Evolutionary conservation across 352 stramenopile genomes (phyloP).

Genomic region (Phytophthora pseudosyringae): DNA sequence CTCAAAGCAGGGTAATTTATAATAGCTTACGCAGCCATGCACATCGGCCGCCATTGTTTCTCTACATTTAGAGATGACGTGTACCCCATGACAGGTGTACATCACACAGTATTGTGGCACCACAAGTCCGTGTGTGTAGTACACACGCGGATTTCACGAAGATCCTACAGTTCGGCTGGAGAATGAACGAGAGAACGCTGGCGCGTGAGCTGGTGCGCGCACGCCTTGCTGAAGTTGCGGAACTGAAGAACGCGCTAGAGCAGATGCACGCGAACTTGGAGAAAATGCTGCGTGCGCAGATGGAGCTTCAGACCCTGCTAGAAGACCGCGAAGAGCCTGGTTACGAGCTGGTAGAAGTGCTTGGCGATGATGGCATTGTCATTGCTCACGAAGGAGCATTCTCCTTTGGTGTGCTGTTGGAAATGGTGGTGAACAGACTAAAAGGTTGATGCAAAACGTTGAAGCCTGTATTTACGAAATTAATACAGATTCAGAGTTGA

Average conservation of each 20-base stretch:
- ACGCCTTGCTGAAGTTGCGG: not conserved
- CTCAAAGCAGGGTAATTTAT: not conserved
- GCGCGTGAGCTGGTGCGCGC: slow-evolving; percentile 1
- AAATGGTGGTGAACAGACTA: slow-evolving; percentile 7
- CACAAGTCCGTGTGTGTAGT: not conserved
- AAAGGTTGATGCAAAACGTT: not conserved
- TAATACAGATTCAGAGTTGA: too few species aligned
- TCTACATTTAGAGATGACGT: not conserved
- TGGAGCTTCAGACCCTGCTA: too few species aligned
- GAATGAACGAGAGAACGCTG: not conserved
- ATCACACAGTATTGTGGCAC: not conserved
- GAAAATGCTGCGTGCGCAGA: slow-evolving; percentile 1
- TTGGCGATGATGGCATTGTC: too few species aligned
- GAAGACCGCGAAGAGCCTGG: too few species aligned
- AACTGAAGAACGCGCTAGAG: not conserved
- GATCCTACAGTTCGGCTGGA: too few species aligned
- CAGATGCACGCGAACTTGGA: not conserved
- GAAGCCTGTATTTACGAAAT: too few species aligned
- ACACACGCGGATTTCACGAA: too few species aligned
- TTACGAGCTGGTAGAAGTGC: too few species aligned
- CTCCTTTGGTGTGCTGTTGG: slow-evolving; percentile 1
- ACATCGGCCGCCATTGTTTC: not conserved
- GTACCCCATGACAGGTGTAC: not conserved
- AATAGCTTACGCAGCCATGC: not conserved
- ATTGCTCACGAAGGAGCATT: not conserved